Conservation (phyloP, 1,139 yeast species). For the Taiozyma sp. region DNA sequence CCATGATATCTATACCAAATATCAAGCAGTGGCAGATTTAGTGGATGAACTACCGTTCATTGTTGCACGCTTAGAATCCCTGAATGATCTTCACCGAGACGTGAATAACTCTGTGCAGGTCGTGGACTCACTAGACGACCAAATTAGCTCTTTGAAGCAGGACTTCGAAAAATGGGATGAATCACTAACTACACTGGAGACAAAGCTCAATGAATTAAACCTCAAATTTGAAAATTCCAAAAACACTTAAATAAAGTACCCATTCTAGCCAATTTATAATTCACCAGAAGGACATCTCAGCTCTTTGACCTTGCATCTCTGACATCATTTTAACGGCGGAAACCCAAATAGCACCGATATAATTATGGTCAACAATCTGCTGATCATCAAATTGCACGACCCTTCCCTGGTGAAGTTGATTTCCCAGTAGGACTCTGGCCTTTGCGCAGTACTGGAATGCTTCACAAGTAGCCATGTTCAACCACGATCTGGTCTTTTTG, state of each 20-base stretch:
- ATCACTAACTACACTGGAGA: slow-evolving; percentile 34
- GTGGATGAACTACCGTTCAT: slow-evolving; percentile 37
- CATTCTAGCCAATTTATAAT: not conserved
- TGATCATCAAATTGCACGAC: slow-evolving; percentile 15
- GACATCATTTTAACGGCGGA: not conserved
- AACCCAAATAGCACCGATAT: not conserved
- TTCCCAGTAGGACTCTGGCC: slow-evolving; percentile 8
- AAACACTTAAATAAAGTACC: not conserved
- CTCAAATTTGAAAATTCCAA: slow-evolving; percentile 16
- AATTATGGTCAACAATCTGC: not conserved
- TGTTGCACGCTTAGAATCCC: slow-evolving; percentile 38
- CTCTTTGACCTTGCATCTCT: not conserved
- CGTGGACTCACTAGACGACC: slow-evolving; percentile 42
- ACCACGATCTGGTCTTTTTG: slow-evolving; percentile 3
- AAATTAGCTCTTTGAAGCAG: slow-evolving; percentile 30
- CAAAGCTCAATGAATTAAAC: slow-evolving; percentile 31
- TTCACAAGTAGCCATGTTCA: slow-evolving; percentile 5
- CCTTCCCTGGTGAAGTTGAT: slow-evolving; percentile 11
- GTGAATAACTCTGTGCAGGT: slow-evolving; percentile 50
- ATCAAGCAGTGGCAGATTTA: slow-evolving; percentile 36
- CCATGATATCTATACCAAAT: slow-evolving; percentile 33
- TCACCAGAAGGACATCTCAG: not conserved
- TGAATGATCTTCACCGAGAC: slow-evolving; percentile 42
- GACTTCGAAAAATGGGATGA: slow-evolving; percentile 41
- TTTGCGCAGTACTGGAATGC: slow-evolving; percentile 27